Evolutionary conservation across 2,329 filamentous ascomycete genomes (phyloP).

Genomic region (Ophiostoma himal-ulmi): DNA sequence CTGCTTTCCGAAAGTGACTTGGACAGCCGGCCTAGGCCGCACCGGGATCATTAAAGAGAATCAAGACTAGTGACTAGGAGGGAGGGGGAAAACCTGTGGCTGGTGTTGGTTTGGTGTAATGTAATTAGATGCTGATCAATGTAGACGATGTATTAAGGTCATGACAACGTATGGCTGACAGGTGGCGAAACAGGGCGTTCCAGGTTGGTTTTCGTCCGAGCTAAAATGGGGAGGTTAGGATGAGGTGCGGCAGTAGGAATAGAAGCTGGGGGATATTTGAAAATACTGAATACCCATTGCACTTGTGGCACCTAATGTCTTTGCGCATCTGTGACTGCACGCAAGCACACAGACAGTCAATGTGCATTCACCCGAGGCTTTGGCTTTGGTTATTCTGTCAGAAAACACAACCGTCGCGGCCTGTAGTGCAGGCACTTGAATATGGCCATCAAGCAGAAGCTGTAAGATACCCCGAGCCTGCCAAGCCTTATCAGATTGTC

Average conservation of each 20-base stretch:
- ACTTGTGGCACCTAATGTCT: not conserved
- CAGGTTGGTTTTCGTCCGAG: not conserved
- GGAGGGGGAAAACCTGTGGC: not conserved
- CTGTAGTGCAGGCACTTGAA: no score
- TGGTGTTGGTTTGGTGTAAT: not conserved
- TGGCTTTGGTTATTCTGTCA: no score
- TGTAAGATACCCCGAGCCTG: no score
- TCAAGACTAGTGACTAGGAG: not conserved
- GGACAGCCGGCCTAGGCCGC: not conserved
- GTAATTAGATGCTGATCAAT: not conserved
- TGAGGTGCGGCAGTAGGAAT: not conserved
- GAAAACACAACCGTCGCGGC: no score
- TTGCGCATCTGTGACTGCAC: not conserved
- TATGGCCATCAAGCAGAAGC: no score
- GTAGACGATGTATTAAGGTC: no score
- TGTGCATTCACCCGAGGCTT: not conserved
- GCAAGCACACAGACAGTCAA: not conserved
- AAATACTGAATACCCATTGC: no score
- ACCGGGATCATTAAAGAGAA: not conserved
- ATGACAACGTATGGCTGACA: not conserved
- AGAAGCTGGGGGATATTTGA: not conserved
- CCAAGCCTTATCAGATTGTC: no score
- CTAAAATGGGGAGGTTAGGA: not conserved
- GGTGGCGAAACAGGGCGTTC: not conserved
- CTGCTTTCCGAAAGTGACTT: not conserved